A percentile compares a stretch with the other conserved stretches of the same genome.
These are phyloP conservation scores for Cornus suecica DNA, from an alignment of 148 eudicot species.

Conservation along the genomic window DNA sequence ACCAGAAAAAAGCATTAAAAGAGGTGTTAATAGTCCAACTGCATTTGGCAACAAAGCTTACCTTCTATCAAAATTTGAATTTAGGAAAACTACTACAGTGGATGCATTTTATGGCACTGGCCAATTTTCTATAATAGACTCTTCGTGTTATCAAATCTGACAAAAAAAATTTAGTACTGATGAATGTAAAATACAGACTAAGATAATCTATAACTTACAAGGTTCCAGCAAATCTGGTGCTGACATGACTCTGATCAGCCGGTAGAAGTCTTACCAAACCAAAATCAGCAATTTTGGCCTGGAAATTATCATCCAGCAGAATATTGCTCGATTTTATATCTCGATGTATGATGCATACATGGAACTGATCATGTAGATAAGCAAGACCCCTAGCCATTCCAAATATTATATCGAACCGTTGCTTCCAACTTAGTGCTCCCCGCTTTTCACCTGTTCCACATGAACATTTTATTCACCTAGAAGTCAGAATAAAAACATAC, in stretches of 20 bases:
- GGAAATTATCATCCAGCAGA: constrained; percentile 33
- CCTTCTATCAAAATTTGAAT: too few relatives aligned
- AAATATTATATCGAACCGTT: constrained; percentile 35
- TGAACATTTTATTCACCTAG: not conserved
- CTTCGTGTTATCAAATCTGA: too few relatives aligned
- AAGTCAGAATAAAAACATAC: not conserved
- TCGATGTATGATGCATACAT: constrained; percentile 43
- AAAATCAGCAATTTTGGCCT: constrained; percentile 49
- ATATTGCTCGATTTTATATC: constrained; percentile 48
- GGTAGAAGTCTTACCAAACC: constrained; percentile 49
- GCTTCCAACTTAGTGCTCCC: constrained; percentile 39
- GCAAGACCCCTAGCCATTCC: constrained; percentile 48
- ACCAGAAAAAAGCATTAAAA: too few relatives aligned
- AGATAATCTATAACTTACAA: constrained; percentile 26
- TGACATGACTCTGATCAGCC: constrained; percentile 40
- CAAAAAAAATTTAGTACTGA: too few relatives aligned
- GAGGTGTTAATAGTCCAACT: too few relatives aligned
- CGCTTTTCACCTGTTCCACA: constrained; percentile 28
- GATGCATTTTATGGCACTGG: too few relatives aligned
- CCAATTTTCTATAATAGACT: too few relatives aligned
- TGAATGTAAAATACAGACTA: not conserved
- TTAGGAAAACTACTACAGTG: too few relatives aligned
- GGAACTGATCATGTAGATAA: constrained; percentile 45
- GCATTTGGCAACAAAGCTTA: too few relatives aligned
- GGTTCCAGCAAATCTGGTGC: constrained; percentile 54